Percentiles rank a stretch among this genome's conserved stretches.
phyloP scores from a whole-genome alignment of 169 alveolate species.

The Plasmodium gallinaceum region DNA sequence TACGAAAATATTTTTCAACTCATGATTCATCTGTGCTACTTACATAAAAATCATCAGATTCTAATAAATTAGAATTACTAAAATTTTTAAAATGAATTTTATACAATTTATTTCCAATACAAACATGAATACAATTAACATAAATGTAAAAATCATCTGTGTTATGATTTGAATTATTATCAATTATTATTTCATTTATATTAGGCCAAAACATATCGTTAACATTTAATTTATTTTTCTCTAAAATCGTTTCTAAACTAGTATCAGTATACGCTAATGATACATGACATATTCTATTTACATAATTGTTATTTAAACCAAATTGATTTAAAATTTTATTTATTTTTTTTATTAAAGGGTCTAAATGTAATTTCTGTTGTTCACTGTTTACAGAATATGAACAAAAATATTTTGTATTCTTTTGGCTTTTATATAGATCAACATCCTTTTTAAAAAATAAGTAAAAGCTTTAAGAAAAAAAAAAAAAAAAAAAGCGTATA shows the following conservation, averaged over 20 bases:
- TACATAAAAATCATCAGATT: constrained; percentile 27
- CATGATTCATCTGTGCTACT: constrained; percentile 41
- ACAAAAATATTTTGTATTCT: constrained; percentile 51
- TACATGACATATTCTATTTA: constrained; percentile 45
- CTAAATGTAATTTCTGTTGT: constrained; percentile 40
- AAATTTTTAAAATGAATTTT: constrained; percentile 36
- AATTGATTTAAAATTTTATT: constrained; percentile 16
- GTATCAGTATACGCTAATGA: constrained; percentile 63
- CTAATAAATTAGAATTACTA: constrained; percentile 1
- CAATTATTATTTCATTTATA: constrained; percentile 16
- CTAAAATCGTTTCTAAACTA: constrained; percentile 20
- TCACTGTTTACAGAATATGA: constrained; percentile 46
- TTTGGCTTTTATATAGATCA: constrained; percentile 63
- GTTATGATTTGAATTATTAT: neutral
- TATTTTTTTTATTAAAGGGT: constrained; percentile 41
- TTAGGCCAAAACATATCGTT: constrained; percentile 30
- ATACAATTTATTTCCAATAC: constrained; percentile 59
- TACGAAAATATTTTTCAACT: too few species aligned
- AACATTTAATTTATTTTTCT: constrained; percentile 25
- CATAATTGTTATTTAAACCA: constrained; percentile 32
- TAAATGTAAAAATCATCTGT: constrained; percentile 45
- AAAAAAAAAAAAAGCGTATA: neutral
- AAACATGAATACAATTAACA: constrained; percentile 53
- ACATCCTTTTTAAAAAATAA: constrained; percentile 30
- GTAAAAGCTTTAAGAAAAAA: constrained; percentile 27